Evolutionary conservation across 805 yeast genomes (phyloP), one percentile per base, ranked within the genome.

Genomic region (Zygoascus ofunaensis): DNA sequence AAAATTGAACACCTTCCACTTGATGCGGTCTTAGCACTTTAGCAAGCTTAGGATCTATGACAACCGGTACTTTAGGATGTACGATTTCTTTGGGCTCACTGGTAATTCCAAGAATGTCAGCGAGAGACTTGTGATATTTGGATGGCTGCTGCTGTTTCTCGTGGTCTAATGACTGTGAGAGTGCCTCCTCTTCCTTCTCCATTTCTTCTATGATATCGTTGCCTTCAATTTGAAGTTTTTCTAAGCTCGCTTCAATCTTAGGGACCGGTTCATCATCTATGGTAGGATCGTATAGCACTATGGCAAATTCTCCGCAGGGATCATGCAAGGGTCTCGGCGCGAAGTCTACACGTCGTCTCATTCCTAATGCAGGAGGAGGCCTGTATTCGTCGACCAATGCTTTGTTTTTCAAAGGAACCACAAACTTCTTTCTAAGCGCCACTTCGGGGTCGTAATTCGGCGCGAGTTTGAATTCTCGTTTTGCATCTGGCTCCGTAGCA

Each of bases 261-360:
- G 41, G 41, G 48, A 26, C 36, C 2, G 52, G 51, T 18, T 48
- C 51, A 24, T 59, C 73, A 57, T 92, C 97, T 2, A 90, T 80
- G 0, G 97, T 85, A 0, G 98, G 98, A 61, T 92, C 98, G 57
- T 87, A 92, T 37, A 92, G 68, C 1, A 92, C 97, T 44, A 92
- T 86, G 2, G 98, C 97, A 55, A 85, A 80, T 60, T 92, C 97
- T 49, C 82, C 87, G 37, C 81, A 72, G 0, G 98, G 98, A 64
- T 92, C 98, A 59, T 90, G 94, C n/a, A 92, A 69, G 1, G 98
- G 94, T 46, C 87, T 68, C 3, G 97, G 95, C n/a, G 85, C 83
- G 43, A 85, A 64, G 22, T 62, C 69, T 1, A 78, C 73, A 49
- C 77, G 76, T 33, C 82, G 74, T 49, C 82, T 76, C 46, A 87